Evolutionary conservation across 176 grass and related monocot genomes (phyloP).

Genomic region (Cenchrus fungigraminus): DNA sequence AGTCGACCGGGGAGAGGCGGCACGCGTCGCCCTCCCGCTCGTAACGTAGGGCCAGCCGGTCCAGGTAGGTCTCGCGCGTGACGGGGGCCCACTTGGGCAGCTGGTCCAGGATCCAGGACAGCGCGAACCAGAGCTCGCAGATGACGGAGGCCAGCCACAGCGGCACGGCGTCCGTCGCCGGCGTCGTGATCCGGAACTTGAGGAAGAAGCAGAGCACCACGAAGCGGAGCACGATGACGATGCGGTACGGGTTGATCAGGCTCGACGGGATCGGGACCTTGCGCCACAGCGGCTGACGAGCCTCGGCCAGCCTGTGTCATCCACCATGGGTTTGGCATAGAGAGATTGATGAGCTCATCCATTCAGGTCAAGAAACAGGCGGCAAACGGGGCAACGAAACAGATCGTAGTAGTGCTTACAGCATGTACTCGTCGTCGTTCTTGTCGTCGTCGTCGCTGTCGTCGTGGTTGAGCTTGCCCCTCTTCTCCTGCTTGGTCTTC

Average conservation of each 20-base stretch:
- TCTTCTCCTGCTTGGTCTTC: constrained; percentile 89
- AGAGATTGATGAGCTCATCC: too few relatives aligned
- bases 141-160: constrained; percentile 85
- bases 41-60: constrained; percentile 78
- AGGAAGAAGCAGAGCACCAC: constrained; percentile 95
- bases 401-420: constrained; percentile 41
- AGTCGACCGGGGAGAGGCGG: constrained; percentile 68
- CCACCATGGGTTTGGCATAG: too few relatives aligned
- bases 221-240: constrained; percentile 87
- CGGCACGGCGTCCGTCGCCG: constrained; percentile 70
- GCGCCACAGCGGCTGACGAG: constrained; percentile 88
- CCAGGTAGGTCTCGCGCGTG: constrained; percentile 94
- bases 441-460: constrained; percentile 67
- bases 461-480: constrained; percentile 68
- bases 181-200: constrained; percentile 81
- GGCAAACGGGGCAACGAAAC: too few relatives aligned
- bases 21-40: constrained; percentile 72
- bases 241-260: constrained; percentile 93
- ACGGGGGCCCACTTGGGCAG: constrained; percentile 96
- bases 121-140: constrained; percentile 98
- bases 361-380: too few relatives aligned
- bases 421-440: constrained; percentile 77
- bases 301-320: constrained; percentile 66
- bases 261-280: constrained; percentile 95
- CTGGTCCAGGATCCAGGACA: constrained; percentile 98